These are phyloP conservation scores for Ustulina deusta DNA, from an alignment of 2,329 filamentous ascomycete genomes.

Conservation along the genomic window DNA sequence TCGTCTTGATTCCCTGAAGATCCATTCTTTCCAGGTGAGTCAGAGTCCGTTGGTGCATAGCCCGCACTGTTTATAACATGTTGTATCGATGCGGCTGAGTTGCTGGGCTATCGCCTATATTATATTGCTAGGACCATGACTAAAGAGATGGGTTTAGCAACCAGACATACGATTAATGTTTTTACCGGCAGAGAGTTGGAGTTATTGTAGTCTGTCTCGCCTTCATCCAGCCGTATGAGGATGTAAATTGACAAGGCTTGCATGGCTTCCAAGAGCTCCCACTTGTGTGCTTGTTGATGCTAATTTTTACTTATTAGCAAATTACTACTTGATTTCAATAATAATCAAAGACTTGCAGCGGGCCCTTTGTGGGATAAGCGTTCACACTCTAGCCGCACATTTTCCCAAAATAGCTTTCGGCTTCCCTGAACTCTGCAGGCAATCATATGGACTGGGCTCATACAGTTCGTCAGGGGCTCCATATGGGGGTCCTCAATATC, in stretches of 20 bases:
- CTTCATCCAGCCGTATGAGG: constrained; percentile 57
- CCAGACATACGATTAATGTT: constrained; percentile 51
- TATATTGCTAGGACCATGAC: background rate
- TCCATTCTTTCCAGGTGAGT: constrained; percentile 55
- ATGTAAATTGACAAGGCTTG: constrained; percentile 60
- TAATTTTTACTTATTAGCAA: constrained; percentile 40
- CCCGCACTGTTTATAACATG: constrained; percentile 37
- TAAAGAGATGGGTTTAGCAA: background rate
- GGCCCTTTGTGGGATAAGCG: constrained; percentile 52
- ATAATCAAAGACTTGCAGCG: constrained; percentile 13
- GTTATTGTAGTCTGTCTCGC: constrained; percentile 58
- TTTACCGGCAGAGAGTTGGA: constrained; percentile 54
- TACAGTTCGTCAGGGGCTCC: constrained; percentile 56
- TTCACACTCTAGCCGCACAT: constrained; percentile 58
- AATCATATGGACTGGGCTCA: constrained; percentile 57
- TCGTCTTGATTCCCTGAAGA: constrained; percentile 56
- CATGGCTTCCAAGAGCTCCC: constrained; percentile 57
- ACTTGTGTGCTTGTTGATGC: constrained; percentile 50
- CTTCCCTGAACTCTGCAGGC: constrained; percentile 47
- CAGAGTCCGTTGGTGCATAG: constrained; percentile 42
- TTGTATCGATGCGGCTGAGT: constrained; percentile 32
- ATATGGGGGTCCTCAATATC: constrained; percentile 44
- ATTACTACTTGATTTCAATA: background rate
- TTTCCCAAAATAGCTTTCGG: constrained; percentile 59
- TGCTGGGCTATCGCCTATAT: constrained; percentile 32